Evolutionary conservation across 2,329 filamentous ascomycete species (phyloP).

Genomic region (Phyllosticta ampelicida): DNA sequence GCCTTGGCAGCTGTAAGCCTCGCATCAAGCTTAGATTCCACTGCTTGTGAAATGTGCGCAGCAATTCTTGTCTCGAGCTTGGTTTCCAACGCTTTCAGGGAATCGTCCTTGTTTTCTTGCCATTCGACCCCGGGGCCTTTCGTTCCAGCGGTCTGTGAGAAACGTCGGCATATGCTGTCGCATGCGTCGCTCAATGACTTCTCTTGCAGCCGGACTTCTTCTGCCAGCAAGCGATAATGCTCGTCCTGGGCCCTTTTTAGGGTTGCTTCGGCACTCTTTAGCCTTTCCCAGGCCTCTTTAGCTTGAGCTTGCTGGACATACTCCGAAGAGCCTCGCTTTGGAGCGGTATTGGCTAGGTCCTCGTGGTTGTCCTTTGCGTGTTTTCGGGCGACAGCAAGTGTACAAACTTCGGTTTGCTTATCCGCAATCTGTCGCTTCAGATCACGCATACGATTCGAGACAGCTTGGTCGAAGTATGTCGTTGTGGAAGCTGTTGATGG

Average conservation of each 20-base stretch:
- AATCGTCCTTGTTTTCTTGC: too few relatives aligned
- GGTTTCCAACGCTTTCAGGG: background rate
- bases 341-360: too few relatives aligned
- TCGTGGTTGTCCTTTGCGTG: too few relatives aligned
- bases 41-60: background rate
- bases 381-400: too few relatives aligned
- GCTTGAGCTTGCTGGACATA: background rate
- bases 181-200: background rate
- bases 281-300: background rate
- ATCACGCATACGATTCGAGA: background rate
- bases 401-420: background rate
- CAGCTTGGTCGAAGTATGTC: too few relatives aligned
- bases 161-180: too few relatives aligned
- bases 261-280: background rate
- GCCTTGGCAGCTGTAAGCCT: background rate
- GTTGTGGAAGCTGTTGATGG: too few relatives aligned
- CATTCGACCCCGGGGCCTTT: background rate
- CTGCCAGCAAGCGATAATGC: background rate
- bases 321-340: background rate
- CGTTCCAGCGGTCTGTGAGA: too few relatives aligned
- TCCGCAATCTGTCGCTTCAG: background rate
- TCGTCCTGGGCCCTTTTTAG: background rate
- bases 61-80: background rate
- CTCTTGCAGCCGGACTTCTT: background rate
- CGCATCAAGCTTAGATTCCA: background rate